A percentile compares a stretch with the other conserved stretches of the same genome.
Conservation (phyloP, 1,284 basidiomycete genomes). For the Heterobasidion occidentale region DNA sequence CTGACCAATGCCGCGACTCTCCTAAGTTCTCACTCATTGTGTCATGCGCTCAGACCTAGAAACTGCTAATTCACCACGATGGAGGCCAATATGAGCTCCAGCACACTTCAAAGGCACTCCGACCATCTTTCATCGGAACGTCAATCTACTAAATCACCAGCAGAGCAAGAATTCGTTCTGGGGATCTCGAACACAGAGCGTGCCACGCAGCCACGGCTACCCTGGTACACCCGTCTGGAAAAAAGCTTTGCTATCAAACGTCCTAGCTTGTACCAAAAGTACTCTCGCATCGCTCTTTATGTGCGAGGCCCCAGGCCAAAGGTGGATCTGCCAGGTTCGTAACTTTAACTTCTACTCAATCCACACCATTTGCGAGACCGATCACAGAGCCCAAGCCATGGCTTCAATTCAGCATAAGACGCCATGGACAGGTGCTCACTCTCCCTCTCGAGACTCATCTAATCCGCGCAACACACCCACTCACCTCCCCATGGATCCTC, state of each 20-base stretch:
- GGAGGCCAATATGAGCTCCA: conserved; percentile 18
- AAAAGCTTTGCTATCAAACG: conserved; percentile 8
- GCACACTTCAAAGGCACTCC: conserved; percentile 14
- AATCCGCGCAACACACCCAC: conserved; percentile 38
- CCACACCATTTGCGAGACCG: conserved; percentile 1
- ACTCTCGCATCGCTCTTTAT: conserved; percentile 27
- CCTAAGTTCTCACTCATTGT: neutral
- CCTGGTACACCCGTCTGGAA: neutral
- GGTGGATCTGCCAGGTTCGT: conserved; percentile 46
- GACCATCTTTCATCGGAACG: neutral
- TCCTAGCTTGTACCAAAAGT: conserved; percentile 13
- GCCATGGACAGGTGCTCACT: conserved; percentile 27
- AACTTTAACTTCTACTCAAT: conserved; percentile 1
- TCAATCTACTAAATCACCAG: neutral
- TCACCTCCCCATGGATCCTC: conserved; percentile 49
- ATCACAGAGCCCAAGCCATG: conserved; percentile 42
- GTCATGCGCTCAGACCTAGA: neutral
- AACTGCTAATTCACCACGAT: conserved; percentile 7
- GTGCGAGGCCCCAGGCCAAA: conserved; percentile 55
- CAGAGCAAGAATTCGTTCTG: neutral
- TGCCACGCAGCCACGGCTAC: neutral
- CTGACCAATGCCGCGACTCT: too few relatives aligned
- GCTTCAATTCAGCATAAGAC: conserved; percentile 37
- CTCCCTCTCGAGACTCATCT: conserved; percentile 48
- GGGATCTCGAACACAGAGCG: neutral